Evolutionary conservation across 805 yeast species (phyloP).

Genomic region (Wickerhamomyces subpelliculosus): DNA sequence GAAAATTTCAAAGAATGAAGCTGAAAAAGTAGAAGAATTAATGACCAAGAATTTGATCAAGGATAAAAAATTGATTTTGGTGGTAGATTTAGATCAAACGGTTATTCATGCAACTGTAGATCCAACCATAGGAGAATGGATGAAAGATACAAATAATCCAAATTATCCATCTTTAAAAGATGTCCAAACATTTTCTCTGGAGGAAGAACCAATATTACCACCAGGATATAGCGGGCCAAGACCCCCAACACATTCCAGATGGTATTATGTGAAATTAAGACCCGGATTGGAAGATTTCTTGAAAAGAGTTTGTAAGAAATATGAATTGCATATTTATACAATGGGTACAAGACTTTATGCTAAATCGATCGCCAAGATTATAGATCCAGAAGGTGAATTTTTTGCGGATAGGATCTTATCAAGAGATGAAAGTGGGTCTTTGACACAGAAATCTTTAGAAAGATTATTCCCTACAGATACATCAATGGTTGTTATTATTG

Average conservation of each 20-base stretch:
- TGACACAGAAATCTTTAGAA: slow-evolving; percentile 82
- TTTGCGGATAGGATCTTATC: slow-evolving; percentile 91
- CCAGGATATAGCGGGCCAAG: slow-evolving; percentile 54
- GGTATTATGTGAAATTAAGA: slow-evolving; percentile 89
- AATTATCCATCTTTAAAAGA: slow-evolving; percentile 81
- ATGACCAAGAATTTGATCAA: slow-evolving; percentile 54
- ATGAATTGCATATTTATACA: slow-evolving; percentile 92
- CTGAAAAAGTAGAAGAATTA: slow-evolving; percentile 68
- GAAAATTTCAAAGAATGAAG: slow-evolving; percentile 80
- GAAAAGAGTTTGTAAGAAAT: slow-evolving; percentile 50
- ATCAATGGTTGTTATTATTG: slow-evolving; percentile 92
- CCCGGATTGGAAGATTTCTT: slow-evolving; percentile 82
- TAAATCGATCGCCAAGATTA: slow-evolving; percentile 76
- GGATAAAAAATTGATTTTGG: slow-evolving; percentile 72
- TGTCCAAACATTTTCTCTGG: slow-evolving; percentile 68
- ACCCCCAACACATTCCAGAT: slow-evolving; percentile 47
- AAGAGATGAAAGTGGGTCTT: slow-evolving; percentile 89
- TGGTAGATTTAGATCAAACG: slow-evolving; percentile 95
- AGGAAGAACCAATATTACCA: slow-evolving; percentile 62
- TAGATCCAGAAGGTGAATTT: slow-evolving; percentile 81
- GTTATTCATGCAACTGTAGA: slow-evolving; percentile 97
- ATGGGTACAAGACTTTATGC: slow-evolving; percentile 98
- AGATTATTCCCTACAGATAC: slow-evolving; percentile 93
- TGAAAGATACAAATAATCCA: slow-evolving; percentile 75
- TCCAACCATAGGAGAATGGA: slow-evolving; percentile 97